A percentile compares a stretch with the other conserved stretches of the same genome.
Evolutionary conservation across 345 rosid genomes (phyloP).

Genomic region (Melaleuca alternifolia): DNA sequence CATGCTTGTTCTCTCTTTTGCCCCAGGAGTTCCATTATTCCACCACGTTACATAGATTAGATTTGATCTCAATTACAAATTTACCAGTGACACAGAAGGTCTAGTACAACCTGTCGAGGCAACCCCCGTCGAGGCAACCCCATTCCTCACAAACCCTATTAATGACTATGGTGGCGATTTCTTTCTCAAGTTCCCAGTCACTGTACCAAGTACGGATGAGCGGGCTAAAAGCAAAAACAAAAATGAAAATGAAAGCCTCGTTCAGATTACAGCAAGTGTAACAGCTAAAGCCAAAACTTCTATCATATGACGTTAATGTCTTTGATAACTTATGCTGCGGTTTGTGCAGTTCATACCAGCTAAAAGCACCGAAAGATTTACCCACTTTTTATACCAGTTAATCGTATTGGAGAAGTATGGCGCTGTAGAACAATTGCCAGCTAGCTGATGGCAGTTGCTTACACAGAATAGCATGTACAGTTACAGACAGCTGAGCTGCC

Average conservation of each 20-base stretch:
- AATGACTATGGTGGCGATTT: neutral
- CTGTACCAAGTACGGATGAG: neutral
- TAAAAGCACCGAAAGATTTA: neutral
- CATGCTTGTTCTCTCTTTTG: neutral
- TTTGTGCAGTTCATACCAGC: neutral
- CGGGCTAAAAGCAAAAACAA: neutral
- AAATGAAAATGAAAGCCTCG: neutral
- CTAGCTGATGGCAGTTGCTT: neutral
- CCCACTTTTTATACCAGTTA: neutral
- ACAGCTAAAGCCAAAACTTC: neutral
- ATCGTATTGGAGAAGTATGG: neutral
- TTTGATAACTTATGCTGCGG: neutral
- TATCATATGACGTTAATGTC: too few relatives aligned
- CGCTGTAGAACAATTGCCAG: neutral
- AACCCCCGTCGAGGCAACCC: too few relatives aligned
- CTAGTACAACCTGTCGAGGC: fast-evolving
- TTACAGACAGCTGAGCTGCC: neutral
- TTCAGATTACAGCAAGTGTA: neutral
- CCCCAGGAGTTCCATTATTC: neutral
- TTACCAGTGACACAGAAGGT: neutral
- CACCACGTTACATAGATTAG: neutral
- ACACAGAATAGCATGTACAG: neutral
- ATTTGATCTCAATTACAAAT: neutral
- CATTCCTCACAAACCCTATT: neutral
- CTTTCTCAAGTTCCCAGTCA: neutral